These are phyloP conservation scores for Pseudevernia furfuracea DNA, from an alignment of 495 filamentous ascomycete species.

Conservation along the genomic window DNA sequence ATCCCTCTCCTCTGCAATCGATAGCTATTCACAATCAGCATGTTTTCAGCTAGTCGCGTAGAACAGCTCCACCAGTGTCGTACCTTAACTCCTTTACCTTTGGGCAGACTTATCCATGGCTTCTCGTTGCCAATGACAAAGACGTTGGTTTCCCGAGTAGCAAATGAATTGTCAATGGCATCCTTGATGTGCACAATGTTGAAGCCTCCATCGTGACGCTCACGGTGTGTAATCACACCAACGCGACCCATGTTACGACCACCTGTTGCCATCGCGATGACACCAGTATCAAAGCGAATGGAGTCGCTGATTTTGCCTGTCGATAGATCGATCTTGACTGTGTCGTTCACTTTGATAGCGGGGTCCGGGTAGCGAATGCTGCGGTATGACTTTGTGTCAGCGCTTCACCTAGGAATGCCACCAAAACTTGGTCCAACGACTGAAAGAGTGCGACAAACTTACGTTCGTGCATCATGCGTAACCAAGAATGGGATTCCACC, in stretches of 20 bases:
- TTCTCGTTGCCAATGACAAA: constrained; percentile 96
- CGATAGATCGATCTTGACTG: constrained; percentile 94
- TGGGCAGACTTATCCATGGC: constrained; percentile 97
- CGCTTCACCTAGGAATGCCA: constrained; percentile 37
- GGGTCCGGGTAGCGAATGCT: constrained; percentile 99
- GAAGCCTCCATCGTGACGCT: constrained; percentile 99
- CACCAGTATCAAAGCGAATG: constrained; percentile 95
- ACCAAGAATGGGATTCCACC: constrained; percentile 99
- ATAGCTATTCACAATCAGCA: constrained; percentile 47
- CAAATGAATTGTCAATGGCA: constrained; percentile 97
- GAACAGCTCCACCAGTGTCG: constrained; percentile 27
- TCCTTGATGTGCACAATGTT: constrained; percentile 99
- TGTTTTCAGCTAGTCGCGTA: not conserved
- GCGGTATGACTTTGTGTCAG: constrained; percentile 33
- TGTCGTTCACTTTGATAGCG: constrained; percentile 98
- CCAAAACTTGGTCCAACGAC: constrained; percentile 99
- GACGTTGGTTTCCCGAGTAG: constrained; percentile 96
- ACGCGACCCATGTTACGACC: constrained; percentile 99
- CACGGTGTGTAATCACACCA: constrained; percentile 98
- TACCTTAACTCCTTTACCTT: constrained; percentile 99
- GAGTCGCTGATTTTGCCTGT: constrained; percentile 95
- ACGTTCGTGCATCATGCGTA: constrained; percentile 99
- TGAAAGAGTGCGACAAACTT: constrained; percentile 91
- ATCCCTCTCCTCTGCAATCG: constrained; percentile 97
- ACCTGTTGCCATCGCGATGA: constrained; percentile 95